These are phyloP conservation scores for Acorus gramineus DNA, from an alignment of 106 monocot species.

Conservation along the genomic window DNA sequence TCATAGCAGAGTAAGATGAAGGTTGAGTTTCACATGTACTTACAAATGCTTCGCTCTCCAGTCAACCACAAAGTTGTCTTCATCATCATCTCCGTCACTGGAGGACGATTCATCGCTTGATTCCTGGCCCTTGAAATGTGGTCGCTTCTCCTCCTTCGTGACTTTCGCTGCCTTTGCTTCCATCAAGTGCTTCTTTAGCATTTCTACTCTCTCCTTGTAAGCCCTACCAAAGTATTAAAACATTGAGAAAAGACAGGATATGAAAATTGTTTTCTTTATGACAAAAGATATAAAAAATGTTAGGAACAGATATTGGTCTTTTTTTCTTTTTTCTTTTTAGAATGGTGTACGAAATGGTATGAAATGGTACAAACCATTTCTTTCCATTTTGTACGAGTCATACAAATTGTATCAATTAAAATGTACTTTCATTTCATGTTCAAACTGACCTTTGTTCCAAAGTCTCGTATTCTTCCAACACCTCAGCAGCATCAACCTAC, in stretches of 20 bases:
- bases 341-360: too few relatives aligned
- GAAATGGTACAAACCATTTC: too few relatives aligned
- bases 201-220: conserved; percentile 67
- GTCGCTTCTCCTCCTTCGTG: not conserved
- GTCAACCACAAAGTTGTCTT: not conserved
- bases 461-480: conserved; percentile 51
- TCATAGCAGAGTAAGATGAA: too few relatives aligned
- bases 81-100: not conserved
- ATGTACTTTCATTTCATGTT: not conserved
- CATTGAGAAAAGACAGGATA: not conserved
- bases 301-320: not conserved
- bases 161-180: not conserved
- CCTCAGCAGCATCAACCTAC: conserved; percentile 90
- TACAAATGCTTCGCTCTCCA: not conserved
- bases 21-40: not conserved
- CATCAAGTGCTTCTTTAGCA: conserved; percentile 34
- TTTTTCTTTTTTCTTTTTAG: too few relatives aligned
- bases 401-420: too few relatives aligned
- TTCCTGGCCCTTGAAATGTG: not conserved
- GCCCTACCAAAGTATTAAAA: conserved; percentile 25
- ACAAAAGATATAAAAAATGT: not conserved
- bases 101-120: not conserved
- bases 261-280: not conserved
- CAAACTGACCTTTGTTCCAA: conserved; percentile 66
- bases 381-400: too few relatives aligned